Evolutionary conservation across 148 eudicot genomes (phyloP), one percentile per base, ranked within the genome.

Genomic region (Beta vulgaris): DNA sequence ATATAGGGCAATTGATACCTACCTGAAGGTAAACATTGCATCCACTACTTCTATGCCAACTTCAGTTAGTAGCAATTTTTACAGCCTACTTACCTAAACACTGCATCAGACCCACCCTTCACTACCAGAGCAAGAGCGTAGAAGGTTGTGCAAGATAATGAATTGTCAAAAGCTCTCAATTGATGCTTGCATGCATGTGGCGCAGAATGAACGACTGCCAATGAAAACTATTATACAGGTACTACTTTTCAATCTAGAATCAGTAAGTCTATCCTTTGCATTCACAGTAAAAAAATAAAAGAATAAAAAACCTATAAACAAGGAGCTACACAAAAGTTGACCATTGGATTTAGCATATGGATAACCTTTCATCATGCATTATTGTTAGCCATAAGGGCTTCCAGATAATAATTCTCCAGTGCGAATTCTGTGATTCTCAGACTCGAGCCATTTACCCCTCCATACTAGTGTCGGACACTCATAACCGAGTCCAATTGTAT

Each of bases 161-260:
- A 66, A 84, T 63, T 85, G 89, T 28, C 82, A 82, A 72, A 89
- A 87, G 85, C 87, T 88, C 19, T 91, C 93, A 68, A 72, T 84
- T 58, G 96, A 91, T 73, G 96, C 89, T 54, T 93, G 96, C 71
- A 80, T 84, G 76, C 96, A 89, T 77, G 91, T 89, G 57, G 96
- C 92, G n/a, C 96, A 91, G 76, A 93, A 91, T 69, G 92, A 91
- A 9, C 81, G 91, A 54, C 74, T 93, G 76, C 96, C 93, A 61
- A 40, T 91, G 60, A 86, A 89, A 79, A 86, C 80, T 21, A 84
- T 85, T 13, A 82, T 89, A 29, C 91, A 92, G 89, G 91, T 92
- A 82, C 11, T 55, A 7, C 32, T 25, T 42, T 32, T 1, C 21
- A 12, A 2, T 60, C 51, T n/a, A 26, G 11, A 37, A 62, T 1